Evolutionary conservation across 208 protist genomes (phyloP).

Genomic region (Acanthamoeba castellanii): DNA sequence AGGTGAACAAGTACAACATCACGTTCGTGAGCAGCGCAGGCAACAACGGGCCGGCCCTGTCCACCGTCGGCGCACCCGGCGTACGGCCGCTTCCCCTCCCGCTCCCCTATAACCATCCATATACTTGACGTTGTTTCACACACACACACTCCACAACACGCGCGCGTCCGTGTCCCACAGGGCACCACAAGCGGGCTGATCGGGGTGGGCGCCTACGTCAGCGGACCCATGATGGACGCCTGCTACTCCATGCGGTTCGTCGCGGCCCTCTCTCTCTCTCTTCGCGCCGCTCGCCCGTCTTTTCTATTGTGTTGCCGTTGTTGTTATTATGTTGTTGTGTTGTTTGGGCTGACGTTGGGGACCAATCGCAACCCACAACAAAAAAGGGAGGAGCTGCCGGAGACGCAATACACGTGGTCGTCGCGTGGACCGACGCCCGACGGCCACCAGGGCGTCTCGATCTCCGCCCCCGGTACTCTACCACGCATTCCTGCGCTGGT

Average conservation of each 20-base stretch:
- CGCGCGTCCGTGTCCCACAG: neutral
- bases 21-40: conserved; percentile 86
- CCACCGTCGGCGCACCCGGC: conserved; percentile 82
- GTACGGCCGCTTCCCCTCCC: neutral
- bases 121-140: neutral
- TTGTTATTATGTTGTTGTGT: too few relatives aligned
- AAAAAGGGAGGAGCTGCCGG: conserved; percentile 69
- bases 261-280: neutral
- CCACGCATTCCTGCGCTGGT: neutral
- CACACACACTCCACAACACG: too few relatives aligned
- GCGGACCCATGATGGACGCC: conserved; percentile 66
- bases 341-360: too few relatives aligned
- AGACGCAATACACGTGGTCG: conserved; percentile 87
- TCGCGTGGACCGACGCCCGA: conserved; percentile 85
- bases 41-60: conserved; percentile 87
- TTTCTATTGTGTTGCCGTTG: neutral
- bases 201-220: conserved; percentile 84
- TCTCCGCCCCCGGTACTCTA: conserved; percentile 85
- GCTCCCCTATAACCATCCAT: neutral
- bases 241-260: conserved; percentile 68
- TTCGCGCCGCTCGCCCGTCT: neutral
- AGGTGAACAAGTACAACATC: conserved; percentile 84
- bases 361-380: too few relatives aligned
- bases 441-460: conserved; percentile 79
- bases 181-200: conserved; percentile 79